Conservation (phyloP, 441 rosid species). For the Mallotus japonicus region DNA sequence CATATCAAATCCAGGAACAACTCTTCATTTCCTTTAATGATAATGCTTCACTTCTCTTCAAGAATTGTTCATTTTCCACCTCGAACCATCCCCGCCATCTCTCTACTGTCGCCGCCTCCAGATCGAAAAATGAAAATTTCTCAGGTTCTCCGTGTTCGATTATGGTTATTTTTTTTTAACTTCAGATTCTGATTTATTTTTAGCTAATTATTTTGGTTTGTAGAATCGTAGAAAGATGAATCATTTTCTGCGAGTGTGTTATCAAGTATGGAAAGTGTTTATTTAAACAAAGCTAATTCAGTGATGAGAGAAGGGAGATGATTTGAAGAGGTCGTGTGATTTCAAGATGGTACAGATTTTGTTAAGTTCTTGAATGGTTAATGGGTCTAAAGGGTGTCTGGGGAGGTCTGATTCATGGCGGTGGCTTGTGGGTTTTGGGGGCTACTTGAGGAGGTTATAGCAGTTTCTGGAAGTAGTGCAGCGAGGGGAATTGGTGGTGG, state of each 20-base stretch:
- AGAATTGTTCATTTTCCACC: neutral
- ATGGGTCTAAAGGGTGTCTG: too few species aligned
- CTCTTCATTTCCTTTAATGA: conserved; percentile 18
- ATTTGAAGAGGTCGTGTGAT: too few species aligned
- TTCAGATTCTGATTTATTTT: too few species aligned
- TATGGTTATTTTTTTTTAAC: neutral
- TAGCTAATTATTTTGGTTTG: neutral
- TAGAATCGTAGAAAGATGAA: conserved; percentile 42
- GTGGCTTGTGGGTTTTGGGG: too few species aligned
- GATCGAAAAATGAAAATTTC: conserved; percentile 11
- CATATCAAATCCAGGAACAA: conserved; percentile 18
- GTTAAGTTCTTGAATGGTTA: too few species aligned
- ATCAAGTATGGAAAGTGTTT: conserved; percentile 66
- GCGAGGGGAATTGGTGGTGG: too few species aligned
- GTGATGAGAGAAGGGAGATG: too few species aligned
- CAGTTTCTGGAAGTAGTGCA: too few species aligned
- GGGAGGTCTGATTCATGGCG: too few species aligned
- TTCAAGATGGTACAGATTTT: too few species aligned
- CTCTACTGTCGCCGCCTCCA: conserved; percentile 31
- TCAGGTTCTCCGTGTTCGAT: conserved; percentile 27
- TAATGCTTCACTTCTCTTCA: neutral
- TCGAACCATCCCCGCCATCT: conserved; percentile 23
- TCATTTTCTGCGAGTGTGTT: conserved; percentile 71
- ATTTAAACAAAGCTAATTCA: conserved; percentile 58
- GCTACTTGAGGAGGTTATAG: too few species aligned